Evolutionary conservation across 768 basidiomycete genomes (phyloP), one percentile per base, ranked within the genome.

Genomic region (Amanita muscaria): DNA sequence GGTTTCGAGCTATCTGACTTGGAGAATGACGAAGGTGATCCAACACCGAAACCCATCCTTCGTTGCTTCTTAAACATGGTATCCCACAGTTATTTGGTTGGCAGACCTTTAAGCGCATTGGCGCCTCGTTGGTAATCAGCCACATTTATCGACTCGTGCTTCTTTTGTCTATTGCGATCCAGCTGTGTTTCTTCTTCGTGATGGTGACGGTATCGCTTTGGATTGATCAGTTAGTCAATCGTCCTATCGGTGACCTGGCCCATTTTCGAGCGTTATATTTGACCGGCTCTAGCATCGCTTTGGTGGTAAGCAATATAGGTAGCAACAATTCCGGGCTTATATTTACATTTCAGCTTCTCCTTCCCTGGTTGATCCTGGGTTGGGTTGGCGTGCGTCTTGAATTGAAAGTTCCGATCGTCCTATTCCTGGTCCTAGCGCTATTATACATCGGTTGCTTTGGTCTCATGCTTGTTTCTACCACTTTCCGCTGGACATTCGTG

Each of bases 31-130:
- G 55, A 86, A 83, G 73, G 86, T 86, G 42, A 15, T 53, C 51
- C 33, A 10, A 24, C 30, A 25, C 3, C 22, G 16, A 35, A 22
- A 6, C 25, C 24, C 10, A 31, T n/a, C 12, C 31, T 19, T 7
- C 9, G 33, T 4, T 30, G 29, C 30, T 40, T 7, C 18, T 44
- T 10, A 23, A 32, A 35, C 40, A 25, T 27, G 19, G n/a, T 31
- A 30, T 18, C 31, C 14, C 18, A 3, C 43, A 85, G 83, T 55
- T 70, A 12, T 89, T 85, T 58, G 83, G 87, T 34, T 90, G 86
- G 86, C 83, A 86, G 61, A 90, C 86, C 0, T 90, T 88, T 73
- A 87, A 87, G 60, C 82, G 85, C 46, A 77, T 88, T 41, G 86
- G 87, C 29, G 85, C 87, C 9, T 84, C 80, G 5, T 63, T 76